phyloP scores from a whole-genome alignment of 768 basidiomycete species.

The Agaricus blazei region DNA sequence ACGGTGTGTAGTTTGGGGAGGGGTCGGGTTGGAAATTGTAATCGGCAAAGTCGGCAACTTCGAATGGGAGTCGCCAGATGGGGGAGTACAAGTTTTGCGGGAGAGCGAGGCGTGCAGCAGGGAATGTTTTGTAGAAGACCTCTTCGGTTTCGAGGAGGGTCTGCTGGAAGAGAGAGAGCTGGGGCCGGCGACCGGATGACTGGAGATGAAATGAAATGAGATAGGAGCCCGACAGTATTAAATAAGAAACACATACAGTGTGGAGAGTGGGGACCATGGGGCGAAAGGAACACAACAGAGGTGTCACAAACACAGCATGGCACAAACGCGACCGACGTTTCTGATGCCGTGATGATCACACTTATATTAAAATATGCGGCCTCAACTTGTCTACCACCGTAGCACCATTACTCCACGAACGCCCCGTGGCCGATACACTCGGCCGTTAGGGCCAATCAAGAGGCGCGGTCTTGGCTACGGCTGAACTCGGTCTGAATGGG shows the following conservation, averaged over 20 bases:
- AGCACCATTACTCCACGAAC: constrained; percentile 18
- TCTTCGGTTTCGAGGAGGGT: constrained; percentile 33
- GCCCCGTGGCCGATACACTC: constrained; percentile 58
- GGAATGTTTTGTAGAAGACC: constrained; percentile 26
- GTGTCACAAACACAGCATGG: too few relatives aligned
- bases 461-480: constrained; percentile 58
- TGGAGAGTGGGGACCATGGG: too few relatives aligned
- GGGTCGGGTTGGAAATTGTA: neutral
- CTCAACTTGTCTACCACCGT: constrained; percentile 12
- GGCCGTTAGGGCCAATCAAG: constrained; percentile 48
- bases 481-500: constrained; percentile 55
- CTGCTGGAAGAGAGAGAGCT: constrained; percentile 21
- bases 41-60: neutral
- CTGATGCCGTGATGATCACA: constrained; percentile 7
- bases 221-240: neutral
- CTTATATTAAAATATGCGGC: constrained; percentile 45
- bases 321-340: too few relatives aligned
- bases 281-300: too few relatives aligned
- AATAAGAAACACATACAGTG: too few relatives aligned
- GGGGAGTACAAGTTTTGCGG: neutral
- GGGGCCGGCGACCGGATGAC: too few relatives aligned
- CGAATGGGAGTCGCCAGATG: neutral
- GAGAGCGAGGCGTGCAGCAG: constrained; percentile 11
- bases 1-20: too few relatives aligned
- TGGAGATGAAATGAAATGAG: too few relatives aligned